These are phyloP conservation scores for Umbellularia californica DNA, from an alignment of 164 flowering plant species.

Conservation along the genomic window DNA sequence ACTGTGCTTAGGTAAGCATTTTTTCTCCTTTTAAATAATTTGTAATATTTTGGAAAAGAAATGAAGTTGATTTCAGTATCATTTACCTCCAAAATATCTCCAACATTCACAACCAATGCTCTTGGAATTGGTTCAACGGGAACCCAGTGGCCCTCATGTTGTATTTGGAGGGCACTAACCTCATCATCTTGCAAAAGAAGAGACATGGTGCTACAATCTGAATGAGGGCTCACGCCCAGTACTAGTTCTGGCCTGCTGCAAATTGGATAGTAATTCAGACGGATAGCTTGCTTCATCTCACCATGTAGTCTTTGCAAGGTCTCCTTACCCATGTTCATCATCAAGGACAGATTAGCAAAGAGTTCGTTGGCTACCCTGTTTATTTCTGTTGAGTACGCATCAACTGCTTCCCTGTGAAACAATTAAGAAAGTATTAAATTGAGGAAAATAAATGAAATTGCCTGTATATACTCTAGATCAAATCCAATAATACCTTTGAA, in stretches of 20 bases:
- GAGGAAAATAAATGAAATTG: background rate
- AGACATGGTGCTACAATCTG: conserved; percentile 25
- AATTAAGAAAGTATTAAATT: background rate
- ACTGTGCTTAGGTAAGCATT: no score
- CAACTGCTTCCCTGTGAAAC: conserved; percentile 22
- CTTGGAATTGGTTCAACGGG: conserved; percentile 26
- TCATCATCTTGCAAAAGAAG: conserved; percentile 32
- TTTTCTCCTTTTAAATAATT: no score
- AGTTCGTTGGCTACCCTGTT: conserved; percentile 16
- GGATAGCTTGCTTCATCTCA: conserved; percentile 19
- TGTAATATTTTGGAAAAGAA: background rate
- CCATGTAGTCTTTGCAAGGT: conserved; percentile 13
- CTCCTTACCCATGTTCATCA: conserved; percentile 19
- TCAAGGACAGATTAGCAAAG: conserved; percentile 15
- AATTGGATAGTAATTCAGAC: conserved; percentile 34
- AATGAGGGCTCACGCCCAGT: conserved; percentile 28
- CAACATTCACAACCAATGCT: conserved; percentile 27
- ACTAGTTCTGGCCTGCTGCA: conserved; percentile 26
- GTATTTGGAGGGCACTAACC: conserved; percentile 22
- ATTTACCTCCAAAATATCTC: conserved; percentile 32
- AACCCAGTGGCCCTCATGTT: conserved; percentile 20
- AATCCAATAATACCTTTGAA: no score
- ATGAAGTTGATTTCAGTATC: background rate
- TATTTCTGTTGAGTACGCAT: conserved; percentile 23
- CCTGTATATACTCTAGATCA: no score